Evolutionary conservation across 2,329 filamentous ascomycete genomes (phyloP).

Genomic region (Colletotrichum agaves): DNA sequence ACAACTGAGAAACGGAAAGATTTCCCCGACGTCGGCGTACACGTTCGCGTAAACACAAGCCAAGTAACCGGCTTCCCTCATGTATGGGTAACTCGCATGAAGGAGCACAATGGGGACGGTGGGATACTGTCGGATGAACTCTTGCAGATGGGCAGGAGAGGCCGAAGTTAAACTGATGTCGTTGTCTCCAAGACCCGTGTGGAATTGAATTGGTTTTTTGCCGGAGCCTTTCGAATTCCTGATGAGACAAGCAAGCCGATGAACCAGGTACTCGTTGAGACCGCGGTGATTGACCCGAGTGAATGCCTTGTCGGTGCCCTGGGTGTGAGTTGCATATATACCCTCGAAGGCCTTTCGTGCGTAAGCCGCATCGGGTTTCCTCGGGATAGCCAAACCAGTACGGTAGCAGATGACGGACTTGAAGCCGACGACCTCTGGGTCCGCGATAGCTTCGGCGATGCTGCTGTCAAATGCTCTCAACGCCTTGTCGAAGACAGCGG

Average conservation of each 20-base stretch:
- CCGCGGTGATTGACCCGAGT: slow-evolving; percentile 69
- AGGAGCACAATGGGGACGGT: slow-evolving; percentile 80
- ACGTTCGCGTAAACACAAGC: slow-evolving; percentile 82
- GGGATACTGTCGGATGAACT: slow-evolving; percentile 76
- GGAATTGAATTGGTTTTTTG: slow-evolving; percentile 83
- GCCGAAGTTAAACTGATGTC: slow-evolving; percentile 77
- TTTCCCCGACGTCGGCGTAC: slow-evolving; percentile 84
- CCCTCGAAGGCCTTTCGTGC: slow-evolving; percentile 51
- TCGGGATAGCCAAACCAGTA: slow-evolving; percentile 73
- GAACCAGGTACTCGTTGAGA: slow-evolving; percentile 77
- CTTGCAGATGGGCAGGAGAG: slow-evolving; percentile 80
- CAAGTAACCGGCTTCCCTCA: slow-evolving; percentile 80
- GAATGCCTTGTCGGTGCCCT: slow-evolving; percentile 46
- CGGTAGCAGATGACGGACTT: slow-evolving; percentile 87
- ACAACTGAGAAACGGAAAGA: slow-evolving; percentile 81
- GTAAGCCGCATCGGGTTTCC: slow-evolving; percentile 53
- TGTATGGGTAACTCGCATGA: slow-evolving; percentile 85
- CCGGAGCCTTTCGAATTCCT: slow-evolving; percentile 52
- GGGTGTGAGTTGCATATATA: slow-evolving; percentile 47
- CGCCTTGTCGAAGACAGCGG: slow-evolving; percentile 46
- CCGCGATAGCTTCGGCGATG: slow-evolving; percentile 68
- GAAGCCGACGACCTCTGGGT: slow-evolving; percentile 79
- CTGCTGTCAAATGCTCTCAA: slow-evolving; percentile 51
- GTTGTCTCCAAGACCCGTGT: slow-evolving; percentile 84
- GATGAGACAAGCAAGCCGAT: slow-evolving; percentile 70